Percentiles rank a stretch among this genome's conserved stretches.
These are phyloP conservation scores for Colletotrichum ledebouriae DNA, from an alignment of 2,329 filamentous ascomycete species.

Conservation along the genomic window DNA sequence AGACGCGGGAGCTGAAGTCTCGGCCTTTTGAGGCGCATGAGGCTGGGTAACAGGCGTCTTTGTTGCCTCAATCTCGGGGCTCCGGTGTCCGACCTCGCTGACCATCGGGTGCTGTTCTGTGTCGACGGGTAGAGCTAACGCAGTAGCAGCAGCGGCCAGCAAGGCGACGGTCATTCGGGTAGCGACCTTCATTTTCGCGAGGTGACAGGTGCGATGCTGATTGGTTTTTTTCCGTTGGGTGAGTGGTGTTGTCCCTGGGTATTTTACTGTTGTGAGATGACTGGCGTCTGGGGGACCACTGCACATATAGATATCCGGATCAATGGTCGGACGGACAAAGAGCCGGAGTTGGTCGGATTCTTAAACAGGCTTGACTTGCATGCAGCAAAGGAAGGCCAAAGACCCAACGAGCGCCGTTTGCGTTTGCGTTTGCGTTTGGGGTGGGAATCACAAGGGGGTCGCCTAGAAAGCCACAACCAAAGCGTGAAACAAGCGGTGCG, in stretches of 20 bases:
- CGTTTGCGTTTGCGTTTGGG: not conserved
- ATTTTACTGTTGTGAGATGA: not conserved
- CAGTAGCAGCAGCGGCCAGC: slow-evolving; percentile 2
- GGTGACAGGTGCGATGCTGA: not conserved
- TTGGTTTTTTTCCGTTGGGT: not conserved
- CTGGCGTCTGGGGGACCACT: not conserved
- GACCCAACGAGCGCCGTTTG: slow-evolving; percentile 15
- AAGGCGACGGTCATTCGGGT: slow-evolving; percentile 7
- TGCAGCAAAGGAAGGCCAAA: slow-evolving; percentile 4
- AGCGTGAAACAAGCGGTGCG: slow-evolving; percentile 32
- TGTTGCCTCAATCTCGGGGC: not conserved
- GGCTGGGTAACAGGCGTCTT: not conserved
- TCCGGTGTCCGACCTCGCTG: no score
- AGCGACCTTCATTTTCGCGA: slow-evolving; percentile 20
- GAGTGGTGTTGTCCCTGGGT: not conserved
- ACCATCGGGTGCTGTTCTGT: slow-evolving; percentile 25
- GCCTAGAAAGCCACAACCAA: slow-evolving; percentile 28
- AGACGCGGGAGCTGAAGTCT: not conserved
- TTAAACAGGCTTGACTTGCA: slow-evolving; percentile 6
- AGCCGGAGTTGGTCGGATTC: slow-evolving; percentile 8
- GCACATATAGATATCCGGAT: not conserved
- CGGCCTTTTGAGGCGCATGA: not conserved
- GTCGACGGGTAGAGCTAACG: slow-evolving; percentile 23
- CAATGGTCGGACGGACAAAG: slow-evolving; percentile 3
- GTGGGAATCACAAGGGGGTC: slow-evolving; percentile 3